phyloP scores from a whole-genome alignment of 768 basidiomycete species.

The Cubamyces sp. region DNA sequence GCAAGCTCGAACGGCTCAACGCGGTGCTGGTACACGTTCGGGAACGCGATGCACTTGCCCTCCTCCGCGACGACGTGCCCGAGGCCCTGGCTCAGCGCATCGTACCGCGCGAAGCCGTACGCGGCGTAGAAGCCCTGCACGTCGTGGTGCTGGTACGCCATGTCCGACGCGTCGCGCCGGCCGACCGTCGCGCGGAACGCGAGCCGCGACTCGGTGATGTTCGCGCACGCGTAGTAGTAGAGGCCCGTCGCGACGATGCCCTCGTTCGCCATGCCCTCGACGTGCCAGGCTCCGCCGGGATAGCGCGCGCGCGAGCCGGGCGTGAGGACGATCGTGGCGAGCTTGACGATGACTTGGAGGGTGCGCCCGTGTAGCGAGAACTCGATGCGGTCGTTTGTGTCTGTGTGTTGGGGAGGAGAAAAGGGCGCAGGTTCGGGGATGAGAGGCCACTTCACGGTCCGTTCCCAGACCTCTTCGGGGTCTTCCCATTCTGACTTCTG shows the following conservation, averaged over 20 bases:
- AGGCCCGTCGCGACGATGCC: slow-evolving; percentile 14
- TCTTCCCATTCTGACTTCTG: background rate
- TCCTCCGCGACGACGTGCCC: slow-evolving; percentile 35
- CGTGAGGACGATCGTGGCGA: slow-evolving; percentile 38
- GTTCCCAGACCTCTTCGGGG: slow-evolving; percentile 4
- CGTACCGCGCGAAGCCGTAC: slow-evolving; percentile 11
- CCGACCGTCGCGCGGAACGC: slow-evolving; percentile 36
- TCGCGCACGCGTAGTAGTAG: slow-evolving; percentile 35
- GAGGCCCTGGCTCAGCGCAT: slow-evolving; percentile 28
- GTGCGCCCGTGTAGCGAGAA: slow-evolving; percentile 19
- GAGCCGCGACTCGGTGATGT: slow-evolving; percentile 38
- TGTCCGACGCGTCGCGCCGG: background rate
- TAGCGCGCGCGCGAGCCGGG: slow-evolving; percentile 7
- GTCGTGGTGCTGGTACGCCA: slow-evolving; percentile 12
- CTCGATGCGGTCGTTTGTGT: background rate
- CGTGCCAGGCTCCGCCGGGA: slow-evolving; percentile 40
- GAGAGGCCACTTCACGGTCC: background rate
- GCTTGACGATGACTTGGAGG: slow-evolving; percentile 46
- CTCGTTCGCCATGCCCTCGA: slow-evolving; percentile 37
- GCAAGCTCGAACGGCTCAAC: slow-evolving; percentile 41
- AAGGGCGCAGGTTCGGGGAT: background rate
- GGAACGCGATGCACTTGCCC: slow-evolving; percentile 40
- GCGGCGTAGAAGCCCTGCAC: background rate
- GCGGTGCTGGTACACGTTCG: slow-evolving; percentile 43
- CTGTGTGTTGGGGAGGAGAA: background rate